Evolutionary conservation across 257 asterid genomes (phyloP).

Genomic region (Phtheirospermum japonicum): DNA sequence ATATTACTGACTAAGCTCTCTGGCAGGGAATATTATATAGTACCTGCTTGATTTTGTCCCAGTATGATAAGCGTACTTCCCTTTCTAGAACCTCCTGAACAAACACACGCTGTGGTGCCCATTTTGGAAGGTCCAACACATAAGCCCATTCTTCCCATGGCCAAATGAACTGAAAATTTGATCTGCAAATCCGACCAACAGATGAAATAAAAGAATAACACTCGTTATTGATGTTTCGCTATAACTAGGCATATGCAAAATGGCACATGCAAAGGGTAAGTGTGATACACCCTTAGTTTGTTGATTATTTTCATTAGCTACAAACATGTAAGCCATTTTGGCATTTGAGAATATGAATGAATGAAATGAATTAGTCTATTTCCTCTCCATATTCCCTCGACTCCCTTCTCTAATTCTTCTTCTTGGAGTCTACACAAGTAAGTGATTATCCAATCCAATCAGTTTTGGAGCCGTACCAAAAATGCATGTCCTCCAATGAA

Average conservation of each 20-base stretch:
- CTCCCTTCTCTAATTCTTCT: too few relatives aligned
- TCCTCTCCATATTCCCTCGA: too few relatives aligned
- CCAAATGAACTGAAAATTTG: slow-evolving; percentile 98
- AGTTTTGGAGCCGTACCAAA: too few relatives aligned
- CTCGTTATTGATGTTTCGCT: neutral
- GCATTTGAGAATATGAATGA: too few relatives aligned
- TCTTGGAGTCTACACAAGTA: too few relatives aligned
- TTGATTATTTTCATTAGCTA: too few relatives aligned
- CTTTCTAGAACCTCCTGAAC: slow-evolving; percentile 98
- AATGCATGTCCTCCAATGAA: too few relatives aligned
- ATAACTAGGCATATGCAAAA: slow-evolving; percentile 5
- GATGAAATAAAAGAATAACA: slow-evolving; percentile 16
- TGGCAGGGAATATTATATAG: neutral
- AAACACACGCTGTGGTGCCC: slow-evolving; percentile 97
- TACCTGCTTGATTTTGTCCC: slow-evolving; percentile 99
- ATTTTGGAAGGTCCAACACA: slow-evolving; percentile 92
- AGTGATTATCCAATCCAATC: too few relatives aligned
- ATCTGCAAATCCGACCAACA: slow-evolving; percentile 45
- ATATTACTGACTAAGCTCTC: slow-evolving; percentile 3
- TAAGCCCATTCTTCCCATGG: slow-evolving; percentile 99
- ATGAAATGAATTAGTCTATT: too few relatives aligned
- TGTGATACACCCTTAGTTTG: too few relatives aligned
- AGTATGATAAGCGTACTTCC: slow-evolving; percentile 91
- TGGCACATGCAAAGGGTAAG: slow-evolving; percentile 10
- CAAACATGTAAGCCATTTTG: too few relatives aligned